phyloP scores from a whole-genome alignment of 1,139 yeast species.

The Blastobotrys illinoisensis region DNA sequence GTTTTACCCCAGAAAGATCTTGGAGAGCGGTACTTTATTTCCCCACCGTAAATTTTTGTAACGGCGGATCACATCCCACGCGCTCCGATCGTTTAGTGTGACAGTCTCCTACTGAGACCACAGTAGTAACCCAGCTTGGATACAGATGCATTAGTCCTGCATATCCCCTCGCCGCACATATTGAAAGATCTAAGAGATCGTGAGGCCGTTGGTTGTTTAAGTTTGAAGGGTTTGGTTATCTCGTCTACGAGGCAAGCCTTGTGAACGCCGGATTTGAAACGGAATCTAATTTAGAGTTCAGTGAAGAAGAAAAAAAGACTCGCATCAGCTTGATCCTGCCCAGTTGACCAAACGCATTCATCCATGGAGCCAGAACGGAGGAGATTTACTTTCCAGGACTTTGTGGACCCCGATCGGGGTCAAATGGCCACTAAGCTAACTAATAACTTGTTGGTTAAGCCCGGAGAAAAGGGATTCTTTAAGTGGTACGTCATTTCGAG shows the following conservation, averaged over 20 bases:
- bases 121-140: background rate
- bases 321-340: background rate
- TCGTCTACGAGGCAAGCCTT: background rate
- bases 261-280: background rate
- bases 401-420: background rate
- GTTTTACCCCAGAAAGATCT: background rate
- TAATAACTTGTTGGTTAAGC: constrained; percentile 10
- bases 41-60: background rate
- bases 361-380: background rate
- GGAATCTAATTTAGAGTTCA: background rate
- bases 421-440: constrained; percentile 4
- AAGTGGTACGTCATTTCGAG: constrained; percentile 58
- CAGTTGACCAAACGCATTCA: background rate
- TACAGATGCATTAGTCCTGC: background rate
- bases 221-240: background rate
- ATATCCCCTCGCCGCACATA: background rate
- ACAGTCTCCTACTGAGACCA: background rate
- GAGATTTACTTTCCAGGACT: background rate
- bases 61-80: background rate
- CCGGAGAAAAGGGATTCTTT: constrained; percentile 20
- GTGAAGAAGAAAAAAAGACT: background rate
- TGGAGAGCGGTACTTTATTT: background rate
- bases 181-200: background rate
- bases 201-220: background rate
- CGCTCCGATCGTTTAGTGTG: background rate